phyloP scores from a whole-genome alignment of 371 early-diverging fungal species.

The Actinomortierella wolfii region DNA sequence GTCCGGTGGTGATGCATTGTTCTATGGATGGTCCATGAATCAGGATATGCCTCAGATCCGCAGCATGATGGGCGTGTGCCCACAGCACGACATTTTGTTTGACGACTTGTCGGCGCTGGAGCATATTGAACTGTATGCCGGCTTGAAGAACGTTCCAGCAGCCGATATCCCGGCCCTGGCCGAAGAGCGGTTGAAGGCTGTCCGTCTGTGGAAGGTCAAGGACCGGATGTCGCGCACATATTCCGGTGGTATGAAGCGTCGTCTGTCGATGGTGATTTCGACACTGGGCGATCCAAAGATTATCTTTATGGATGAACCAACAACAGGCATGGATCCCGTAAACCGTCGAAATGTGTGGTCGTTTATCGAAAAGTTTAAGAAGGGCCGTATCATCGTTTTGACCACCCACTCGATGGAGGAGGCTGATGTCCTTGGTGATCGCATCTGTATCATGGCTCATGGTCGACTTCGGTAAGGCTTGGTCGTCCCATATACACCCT shows the following conservation, averaged over 20 bases:
- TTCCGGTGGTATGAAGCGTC: slow-evolving; percentile 80
- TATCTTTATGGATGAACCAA: slow-evolving; percentile 80
- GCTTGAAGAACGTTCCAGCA: slow-evolving; percentile 63
- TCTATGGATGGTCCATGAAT: slow-evolving; percentile 56
- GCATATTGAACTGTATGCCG: slow-evolving; percentile 66
- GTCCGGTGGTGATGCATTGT: slow-evolving; percentile 65
- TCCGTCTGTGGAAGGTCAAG: slow-evolving; percentile 52
- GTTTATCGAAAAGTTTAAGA: slow-evolving; percentile 73
- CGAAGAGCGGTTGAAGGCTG: slow-evolving; percentile 54
- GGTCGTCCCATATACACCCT: too few species aligned
- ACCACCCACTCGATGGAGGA: slow-evolving; percentile 83
- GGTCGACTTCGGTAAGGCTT: slow-evolving; percentile 54
- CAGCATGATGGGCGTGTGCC: slow-evolving; percentile 72
- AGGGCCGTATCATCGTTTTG: slow-evolving; percentile 63
- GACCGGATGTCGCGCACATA: slow-evolving; percentile 53
- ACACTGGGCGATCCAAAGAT: slow-evolving; percentile 77
- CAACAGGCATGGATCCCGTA: slow-evolving; percentile 77
- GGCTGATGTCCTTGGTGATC: slow-evolving; percentile 69
- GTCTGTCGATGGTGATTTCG: slow-evolving; percentile 73
- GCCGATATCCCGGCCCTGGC: slow-evolving; percentile 43
- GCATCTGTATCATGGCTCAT: slow-evolving; percentile 73
- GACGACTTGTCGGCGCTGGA: slow-evolving; percentile 69
- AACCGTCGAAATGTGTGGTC: slow-evolving; percentile 77
- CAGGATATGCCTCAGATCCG: slow-evolving; percentile 64
- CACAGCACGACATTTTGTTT: slow-evolving; percentile 73